These are phyloP conservation scores for Paxillus involutus DNA, from an alignment of 768 basidiomycete species.

Conservation along the genomic window DNA sequence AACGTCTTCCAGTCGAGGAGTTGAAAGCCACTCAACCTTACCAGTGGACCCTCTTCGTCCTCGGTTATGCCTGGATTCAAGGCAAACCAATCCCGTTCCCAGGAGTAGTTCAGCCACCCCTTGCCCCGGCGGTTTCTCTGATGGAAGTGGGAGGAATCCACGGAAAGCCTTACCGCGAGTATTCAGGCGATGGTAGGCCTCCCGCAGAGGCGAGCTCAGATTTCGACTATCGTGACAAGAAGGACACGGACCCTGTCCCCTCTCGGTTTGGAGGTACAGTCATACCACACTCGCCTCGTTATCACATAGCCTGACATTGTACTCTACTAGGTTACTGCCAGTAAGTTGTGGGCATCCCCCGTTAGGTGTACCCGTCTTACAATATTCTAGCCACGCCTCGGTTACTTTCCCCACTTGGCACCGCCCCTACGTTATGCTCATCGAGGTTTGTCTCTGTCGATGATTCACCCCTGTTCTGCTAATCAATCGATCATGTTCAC, in stretches of 20 bases:
- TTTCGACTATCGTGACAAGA: slow-evolving; percentile 19
- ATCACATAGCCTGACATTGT: not conserved
- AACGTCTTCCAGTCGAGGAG: slow-evolving; percentile 25
- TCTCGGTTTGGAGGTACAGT: slow-evolving; percentile 25
- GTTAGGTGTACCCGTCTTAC: not conserved
- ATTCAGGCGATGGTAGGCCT: slow-evolving; percentile 20
- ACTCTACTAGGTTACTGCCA: slow-evolving; percentile 23
- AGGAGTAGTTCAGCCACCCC: slow-evolving; percentile 13
- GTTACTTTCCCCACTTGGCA: slow-evolving; percentile 27
- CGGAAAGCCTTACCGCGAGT: slow-evolving; percentile 26
- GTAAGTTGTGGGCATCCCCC: slow-evolving; percentile 8
- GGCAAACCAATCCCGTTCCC: slow-evolving; percentile 10
- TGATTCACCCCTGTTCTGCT: no score
- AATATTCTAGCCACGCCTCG: slow-evolving; percentile 14
- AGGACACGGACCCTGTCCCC: slow-evolving; percentile 24
- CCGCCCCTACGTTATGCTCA: slow-evolving; percentile 26
- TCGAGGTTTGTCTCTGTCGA: slow-evolving; percentile 14
- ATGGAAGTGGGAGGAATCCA: slow-evolving; percentile 26
- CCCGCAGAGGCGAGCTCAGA: slow-evolving; percentile 12
- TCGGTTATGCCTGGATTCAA: slow-evolving; percentile 20
- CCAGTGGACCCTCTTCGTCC: slow-evolving; percentile 28
- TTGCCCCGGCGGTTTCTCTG: slow-evolving; percentile 2
- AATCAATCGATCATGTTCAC: not conserved
- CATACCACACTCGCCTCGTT: not conserved
- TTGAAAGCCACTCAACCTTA: slow-evolving; percentile 15